Evolutionary conservation across 176 grass and related monocot genomes (phyloP), one percentile per base, ranked within the genome.

Genomic region (Rhynchospora breviuscula): DNA sequence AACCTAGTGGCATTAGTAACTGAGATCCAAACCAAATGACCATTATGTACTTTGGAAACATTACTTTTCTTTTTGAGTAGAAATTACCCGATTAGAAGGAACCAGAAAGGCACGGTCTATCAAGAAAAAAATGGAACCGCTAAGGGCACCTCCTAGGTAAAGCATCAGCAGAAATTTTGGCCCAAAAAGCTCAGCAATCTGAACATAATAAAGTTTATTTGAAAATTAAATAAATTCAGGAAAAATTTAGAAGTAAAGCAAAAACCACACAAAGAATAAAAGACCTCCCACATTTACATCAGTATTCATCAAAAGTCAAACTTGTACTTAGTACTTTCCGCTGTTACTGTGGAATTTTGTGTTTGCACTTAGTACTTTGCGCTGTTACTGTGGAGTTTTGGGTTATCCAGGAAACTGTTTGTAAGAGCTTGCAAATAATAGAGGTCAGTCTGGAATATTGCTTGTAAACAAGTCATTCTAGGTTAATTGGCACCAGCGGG

Each of bases 51-150:
- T n/a, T 80, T 71, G 4, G 6, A 53, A 8, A 76, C 3, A 76
- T 53, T 15, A 13, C 0, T 51, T 51, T 51, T 51, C 48, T 23
- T 54, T 53, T 51, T 26, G 10, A 77, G 22, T 52, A 77, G 22
- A 54, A 63, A 21, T 85, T 91, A 94, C 95, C 86, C 83, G 70
- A 54, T 85, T 84, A 80, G 66, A 72, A 62, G 87, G 84, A 85
- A 83, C 86, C 83, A 90, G 59, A 77, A 93, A 91, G 59, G 92
- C 95, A 86, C 94, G 90, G 76, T 91, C 71, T 49, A 88, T 35
- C 78, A 98, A 89, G 90, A 88, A 98, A 77, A 91, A 93, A 76
- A 90, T 15, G 0, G 92, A 94, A 85, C 95, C 95, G 80, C 78
- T 46, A 88, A 98, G 86, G 15, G 95, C 92, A 77, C 95, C 95